A percentile compares a stretch with the other conserved stretches of the same genome.
Evolutionary conservation across 1,284 basidiomycete species (phyloP).

Genomic region (Xanthoconium separans): DNA sequence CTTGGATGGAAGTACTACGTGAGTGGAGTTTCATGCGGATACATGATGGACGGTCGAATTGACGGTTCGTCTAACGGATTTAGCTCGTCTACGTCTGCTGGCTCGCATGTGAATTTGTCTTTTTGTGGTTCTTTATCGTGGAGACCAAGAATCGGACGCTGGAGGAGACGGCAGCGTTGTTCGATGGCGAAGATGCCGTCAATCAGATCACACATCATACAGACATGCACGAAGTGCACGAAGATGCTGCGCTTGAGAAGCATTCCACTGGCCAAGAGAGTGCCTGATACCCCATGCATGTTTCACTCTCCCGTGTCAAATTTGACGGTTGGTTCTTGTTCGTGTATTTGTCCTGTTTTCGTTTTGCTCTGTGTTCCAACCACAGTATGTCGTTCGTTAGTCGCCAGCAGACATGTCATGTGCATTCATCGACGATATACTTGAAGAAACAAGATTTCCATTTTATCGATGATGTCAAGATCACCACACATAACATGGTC

Average conservation of each 20-base stretch:
- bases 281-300: constrained; percentile 10
- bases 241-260: constrained; percentile 36
- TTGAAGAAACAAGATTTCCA: not conserved
- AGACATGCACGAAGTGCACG: constrained; percentile 24
- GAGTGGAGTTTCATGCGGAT: constrained; percentile 18
- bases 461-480: not conserved
- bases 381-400: not conserved
- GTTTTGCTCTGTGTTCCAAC: not conserved
- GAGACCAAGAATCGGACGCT: constrained; percentile 73
- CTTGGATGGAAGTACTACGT: constrained; percentile 69
- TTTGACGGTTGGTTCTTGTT: not conserved
- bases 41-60: not conserved
- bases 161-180: constrained; percentile 74
- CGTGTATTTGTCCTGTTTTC: not conserved
- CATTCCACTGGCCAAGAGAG: constrained; percentile 12
- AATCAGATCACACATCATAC: constrained; percentile 39
- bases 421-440: not conserved
- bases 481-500: not conserved
- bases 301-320: not conserved
- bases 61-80: not conserved
- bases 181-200: constrained; percentile 60
- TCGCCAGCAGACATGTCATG: not conserved
- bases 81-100: constrained; percentile 68
- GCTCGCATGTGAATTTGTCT: constrained; percentile 61
- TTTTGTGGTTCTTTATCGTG: constrained; percentile 64